phyloP scores from a whole-genome alignment of 2,329 filamentous ascomycete genomes.

The Curvularia sp. region DNA sequence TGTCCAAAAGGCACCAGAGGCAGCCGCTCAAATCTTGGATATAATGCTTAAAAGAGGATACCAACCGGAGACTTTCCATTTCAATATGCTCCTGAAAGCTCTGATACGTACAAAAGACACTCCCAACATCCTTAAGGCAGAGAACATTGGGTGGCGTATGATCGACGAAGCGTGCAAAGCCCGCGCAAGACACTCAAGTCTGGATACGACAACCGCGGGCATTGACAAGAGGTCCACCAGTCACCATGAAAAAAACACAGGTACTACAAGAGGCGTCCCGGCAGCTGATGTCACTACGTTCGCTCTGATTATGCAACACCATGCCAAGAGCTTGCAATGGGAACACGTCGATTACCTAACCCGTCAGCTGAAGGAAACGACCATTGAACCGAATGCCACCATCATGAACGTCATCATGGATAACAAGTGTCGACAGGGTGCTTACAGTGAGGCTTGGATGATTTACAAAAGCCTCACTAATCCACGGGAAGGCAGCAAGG shows the following conservation, averaged over 20 bases:
- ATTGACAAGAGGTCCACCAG: slow-evolving; percentile 8
- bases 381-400: slow-evolving; percentile 31
- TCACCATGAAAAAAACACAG: background rate
- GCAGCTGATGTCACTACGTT: slow-evolving; percentile 42
- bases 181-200: background rate
- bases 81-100: slow-evolving; percentile 82
- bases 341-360: slow-evolving; percentile 47
- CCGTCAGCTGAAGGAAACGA: slow-evolving; percentile 32
- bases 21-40: slow-evolving; percentile 74
- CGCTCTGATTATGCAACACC: slow-evolving; percentile 43
- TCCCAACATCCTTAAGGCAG: slow-evolving; percentile 38
- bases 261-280: slow-evolving; percentile 26
- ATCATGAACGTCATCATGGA: slow-evolving; percentile 48
- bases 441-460: slow-evolving; percentile 39
- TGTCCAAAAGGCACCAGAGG: slow-evolving; percentile 65
- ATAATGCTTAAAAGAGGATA: slow-evolving; percentile 76
- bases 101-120: slow-evolving; percentile 65
- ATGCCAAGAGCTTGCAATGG: slow-evolving; percentile 39
- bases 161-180: slow-evolving; percentile 32
- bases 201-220: background rate
- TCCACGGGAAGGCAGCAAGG: slow-evolving; percentile 19
- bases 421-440: slow-evolving; percentile 39
- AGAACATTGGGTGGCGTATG: slow-evolving; percentile 50
- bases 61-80: slow-evolving; percentile 73
- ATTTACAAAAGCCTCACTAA: slow-evolving; percentile 40